These are phyloP conservation scores for Coniosporium uncinatum DNA, from an alignment of 2,329 filamentous ascomycete species.

Conservation along the genomic window DNA sequence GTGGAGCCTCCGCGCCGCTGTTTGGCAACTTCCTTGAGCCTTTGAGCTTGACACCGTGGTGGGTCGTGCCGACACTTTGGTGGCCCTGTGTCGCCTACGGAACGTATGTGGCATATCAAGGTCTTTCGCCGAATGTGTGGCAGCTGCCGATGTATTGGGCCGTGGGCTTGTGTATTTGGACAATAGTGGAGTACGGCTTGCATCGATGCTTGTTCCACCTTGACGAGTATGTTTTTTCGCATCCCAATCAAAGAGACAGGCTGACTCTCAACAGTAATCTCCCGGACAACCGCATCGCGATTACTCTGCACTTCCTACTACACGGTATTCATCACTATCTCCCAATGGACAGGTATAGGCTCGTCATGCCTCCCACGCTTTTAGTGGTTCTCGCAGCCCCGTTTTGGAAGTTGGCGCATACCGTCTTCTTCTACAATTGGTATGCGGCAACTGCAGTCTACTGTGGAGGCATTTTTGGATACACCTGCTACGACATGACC, in stretches of 20 bases:
- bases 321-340: conserved; percentile 98
- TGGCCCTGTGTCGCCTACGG: conserved; percentile 75
- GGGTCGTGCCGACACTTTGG: conserved; percentile 80
- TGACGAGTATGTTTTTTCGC: conserved; percentile 62
- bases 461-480: conserved; percentile 91
- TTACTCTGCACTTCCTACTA: conserved; percentile 88
- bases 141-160: conserved; percentile 57
- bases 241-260: conserved; percentile 2
- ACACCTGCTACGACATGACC: conserved; percentile 94
- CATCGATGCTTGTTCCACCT: conserved; percentile 94
- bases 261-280: conserved; percentile 58
- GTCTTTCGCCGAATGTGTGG: conserved; percentile 40
- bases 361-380: conserved; percentile 93
- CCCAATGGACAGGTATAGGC: conserved; percentile 96
- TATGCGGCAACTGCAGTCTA: conserved; percentile 71
- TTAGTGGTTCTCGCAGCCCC: conserved; percentile 80
- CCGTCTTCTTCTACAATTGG: conserved; percentile 82
- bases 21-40: conserved; percentile 99
- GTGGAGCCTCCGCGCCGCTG: conserved; percentile 84
- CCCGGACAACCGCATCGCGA: conserved; percentile 82
- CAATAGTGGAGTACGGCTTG: conserved; percentile 80
- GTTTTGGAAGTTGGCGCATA: conserved; percentile 89
- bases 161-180: conserved; percentile 76
- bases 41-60: conserved; percentile 94
- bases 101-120: conserved; percentile 56